Evolutionary conservation across 2,329 filamentous ascomycete genomes (phyloP).

Genomic region (Tolypocladium nubicola): DNA sequence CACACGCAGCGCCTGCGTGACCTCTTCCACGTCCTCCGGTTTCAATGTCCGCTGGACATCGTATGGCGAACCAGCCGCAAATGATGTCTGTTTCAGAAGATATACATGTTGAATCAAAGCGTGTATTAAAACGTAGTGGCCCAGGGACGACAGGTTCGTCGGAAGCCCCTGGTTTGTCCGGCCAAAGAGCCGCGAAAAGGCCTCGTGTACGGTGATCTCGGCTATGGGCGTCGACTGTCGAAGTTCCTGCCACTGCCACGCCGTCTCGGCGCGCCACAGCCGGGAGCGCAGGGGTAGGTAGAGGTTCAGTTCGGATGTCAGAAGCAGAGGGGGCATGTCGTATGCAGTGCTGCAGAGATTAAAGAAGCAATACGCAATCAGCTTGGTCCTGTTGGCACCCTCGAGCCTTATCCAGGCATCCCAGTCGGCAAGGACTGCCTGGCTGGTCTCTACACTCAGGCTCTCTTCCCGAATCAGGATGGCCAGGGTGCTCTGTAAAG

Average conservation of each 20-base stretch:
- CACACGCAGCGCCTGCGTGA: constrained; percentile 42
- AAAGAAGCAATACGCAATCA: constrained; percentile 52
- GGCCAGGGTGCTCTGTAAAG: constrained; percentile 46
- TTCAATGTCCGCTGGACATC: constrained; percentile 39
- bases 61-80: constrained; percentile 36
- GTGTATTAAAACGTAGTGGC: constrained; percentile 63
- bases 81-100: constrained; percentile 52
- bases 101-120: constrained; percentile 64
- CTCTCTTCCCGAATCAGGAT: constrained; percentile 49
- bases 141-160: constrained; percentile 45
- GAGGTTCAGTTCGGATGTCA: constrained; percentile 50
- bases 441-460: constrained; percentile 35
- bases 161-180: constrained; percentile 37
- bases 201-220: constrained; percentile 46
- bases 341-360: constrained; percentile 53
- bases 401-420: constrained; percentile 50
- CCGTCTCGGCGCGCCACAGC: constrained; percentile 45
- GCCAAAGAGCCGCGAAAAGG: constrained; percentile 43
- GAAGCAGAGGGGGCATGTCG: constrained; percentile 44
- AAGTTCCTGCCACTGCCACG: constrained; percentile 51
- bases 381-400: constrained; percentile 45
- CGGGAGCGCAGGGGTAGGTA: constrained; percentile 42
- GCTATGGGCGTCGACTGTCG: constrained; percentile 37
- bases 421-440: constrained; percentile 39
- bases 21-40: constrained; percentile 45